A percentile compares a stretch with the other conserved stretches of the same genome.
These are phyloP conservation scores for Colletotrichum musae DNA, from an alignment of 2,329 filamentous ascomycete species.

Conservation along the genomic window DNA sequence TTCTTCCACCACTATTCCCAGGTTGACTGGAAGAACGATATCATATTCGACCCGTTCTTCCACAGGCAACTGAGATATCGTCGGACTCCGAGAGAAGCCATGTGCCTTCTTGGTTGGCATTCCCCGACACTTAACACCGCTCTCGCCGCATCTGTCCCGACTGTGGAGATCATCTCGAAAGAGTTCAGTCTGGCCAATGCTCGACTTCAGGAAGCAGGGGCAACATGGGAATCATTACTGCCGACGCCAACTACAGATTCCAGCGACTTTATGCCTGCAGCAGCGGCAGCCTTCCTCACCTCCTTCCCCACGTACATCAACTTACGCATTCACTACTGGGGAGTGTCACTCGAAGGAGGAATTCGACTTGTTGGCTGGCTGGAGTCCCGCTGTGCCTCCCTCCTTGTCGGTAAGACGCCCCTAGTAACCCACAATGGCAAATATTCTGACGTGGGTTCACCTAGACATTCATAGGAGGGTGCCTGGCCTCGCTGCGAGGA, in stretches of 20 bases:
- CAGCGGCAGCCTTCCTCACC: slow-evolving; percentile 63
- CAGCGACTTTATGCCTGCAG: slow-evolving; percentile 39
- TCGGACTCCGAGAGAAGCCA: slow-evolving; percentile 70
- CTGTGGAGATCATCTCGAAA: slow-evolving; percentile 63
- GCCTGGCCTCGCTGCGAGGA: slow-evolving; percentile 66
- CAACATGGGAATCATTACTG: slow-evolving; percentile 62
- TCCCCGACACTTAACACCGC: slow-evolving; percentile 74
- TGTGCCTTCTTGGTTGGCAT: slow-evolving; percentile 75
- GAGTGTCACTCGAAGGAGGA: slow-evolving; percentile 67
- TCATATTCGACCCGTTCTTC: slow-evolving; percentile 74
- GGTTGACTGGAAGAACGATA: slow-evolving; percentile 70
- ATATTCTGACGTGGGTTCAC: background rate
- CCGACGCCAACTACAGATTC: background rate
- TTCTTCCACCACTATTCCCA: slow-evolving; percentile 76
- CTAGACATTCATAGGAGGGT: slow-evolving; percentile 69
- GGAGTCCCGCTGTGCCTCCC: slow-evolving; percentile 70
- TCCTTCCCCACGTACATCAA: slow-evolving; percentile 70
- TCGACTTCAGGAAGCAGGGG: slow-evolving; percentile 52
- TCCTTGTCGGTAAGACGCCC: slow-evolving; percentile 68
- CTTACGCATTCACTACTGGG: slow-evolving; percentile 77
- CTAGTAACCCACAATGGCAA: background rate
- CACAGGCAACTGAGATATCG: slow-evolving; percentile 66
- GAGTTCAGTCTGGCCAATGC: slow-evolving; percentile 65
- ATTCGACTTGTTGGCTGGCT: slow-evolving; percentile 74
- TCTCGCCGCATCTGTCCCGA: slow-evolving; percentile 66